phyloP scores from a whole-genome alignment of 805 yeast genomes.

The Debaryomyces hansenii region DNA sequence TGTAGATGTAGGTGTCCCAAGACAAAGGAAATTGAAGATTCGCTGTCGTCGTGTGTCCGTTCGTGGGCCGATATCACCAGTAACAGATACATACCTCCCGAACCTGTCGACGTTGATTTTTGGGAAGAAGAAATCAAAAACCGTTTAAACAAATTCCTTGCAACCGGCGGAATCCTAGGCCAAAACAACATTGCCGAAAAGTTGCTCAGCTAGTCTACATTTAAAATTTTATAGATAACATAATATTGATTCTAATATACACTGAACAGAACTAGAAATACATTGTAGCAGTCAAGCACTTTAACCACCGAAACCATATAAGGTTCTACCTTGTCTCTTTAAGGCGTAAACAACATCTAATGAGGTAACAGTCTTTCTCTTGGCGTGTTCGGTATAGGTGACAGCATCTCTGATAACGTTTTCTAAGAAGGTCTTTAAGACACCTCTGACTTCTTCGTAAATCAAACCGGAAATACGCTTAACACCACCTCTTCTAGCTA shows the following conservation, averaged over 20 bases:
- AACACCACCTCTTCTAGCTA: conserved; percentile 99
- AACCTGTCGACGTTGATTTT: conserved; percentile 22
- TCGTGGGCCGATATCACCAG: conserved; percentile 48
- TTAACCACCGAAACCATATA: conserved; percentile 99
- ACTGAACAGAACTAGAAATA: conserved; percentile 18
- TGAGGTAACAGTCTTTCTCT: conserved; percentile 99
- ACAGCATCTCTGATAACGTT: conserved; percentile 99
- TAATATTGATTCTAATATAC: conserved; percentile 24
- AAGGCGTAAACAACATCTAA: conserved; percentile 98
- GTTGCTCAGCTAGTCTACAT: neutral
- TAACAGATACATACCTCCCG: conserved; percentile 21
- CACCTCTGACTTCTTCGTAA: conserved; percentile 98
- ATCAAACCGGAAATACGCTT: conserved; percentile 99
- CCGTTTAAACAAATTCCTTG: conserved; percentile 18
- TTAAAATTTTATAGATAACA: conserved; percentile 1
- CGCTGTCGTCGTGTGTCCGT: conserved; percentile 50
- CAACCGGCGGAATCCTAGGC: conserved; percentile 23
- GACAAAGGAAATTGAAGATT: conserved; percentile 56
- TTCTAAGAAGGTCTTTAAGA: conserved; percentile 92
- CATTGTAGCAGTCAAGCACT: conserved; percentile 11
- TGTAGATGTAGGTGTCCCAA: conserved; percentile 83
- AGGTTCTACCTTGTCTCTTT: conserved; percentile 99
- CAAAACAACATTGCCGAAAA: conserved; percentile 6
- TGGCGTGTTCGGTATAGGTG: conserved; percentile 99
- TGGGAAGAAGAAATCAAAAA: conserved; percentile 22